Percentiles rank a stretch among this genome's conserved stretches.
These are phyloP conservation scores for Calycina marina DNA, from an alignment of 2,329 filamentous ascomycete species.

Conservation along the genomic window DNA sequence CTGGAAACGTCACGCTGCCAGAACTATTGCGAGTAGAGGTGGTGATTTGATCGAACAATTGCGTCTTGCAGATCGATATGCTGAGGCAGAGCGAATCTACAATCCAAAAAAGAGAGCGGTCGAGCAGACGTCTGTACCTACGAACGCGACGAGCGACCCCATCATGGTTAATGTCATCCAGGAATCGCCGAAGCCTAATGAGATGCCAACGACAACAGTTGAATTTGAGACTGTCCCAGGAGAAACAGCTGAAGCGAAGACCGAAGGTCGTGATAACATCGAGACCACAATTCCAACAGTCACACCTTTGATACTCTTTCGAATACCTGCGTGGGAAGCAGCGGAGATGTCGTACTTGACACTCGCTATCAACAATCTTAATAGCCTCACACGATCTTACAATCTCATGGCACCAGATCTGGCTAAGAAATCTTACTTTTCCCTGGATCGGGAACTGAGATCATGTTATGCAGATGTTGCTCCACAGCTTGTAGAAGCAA, in stretches of 20 bases:
- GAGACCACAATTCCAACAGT: constrained; percentile 8
- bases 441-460: constrained; percentile 65
- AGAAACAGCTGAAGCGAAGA: not conserved
- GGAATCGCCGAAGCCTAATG: constrained; percentile 17
- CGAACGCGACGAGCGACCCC: constrained; percentile 32
- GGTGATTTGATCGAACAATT: constrained; percentile 64
- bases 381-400: constrained; percentile 70
- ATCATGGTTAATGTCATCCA: constrained; percentile 32
- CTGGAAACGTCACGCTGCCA: constrained; percentile 71
- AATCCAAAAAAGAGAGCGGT: constrained; percentile 40
- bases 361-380: constrained; percentile 64
- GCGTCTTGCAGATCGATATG: constrained; percentile 54
- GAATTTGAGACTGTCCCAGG: constrained; percentile 9
- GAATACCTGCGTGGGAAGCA: constrained; percentile 62
- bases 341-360: constrained; percentile 62
- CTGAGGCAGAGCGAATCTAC: constrained; percentile 52
- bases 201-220: constrained; percentile 7
- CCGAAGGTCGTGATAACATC: constrained; percentile 2
- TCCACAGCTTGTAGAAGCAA: constrained; percentile 56
- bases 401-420: constrained; percentile 89
- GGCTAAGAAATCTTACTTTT: constrained; percentile 86
- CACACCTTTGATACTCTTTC: constrained; percentile 44
- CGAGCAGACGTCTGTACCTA: constrained; percentile 33
- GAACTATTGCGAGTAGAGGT: constrained; percentile 63
- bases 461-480: constrained; percentile 79